phyloP scores from a whole-genome alignment of 352 stramenopile species.

The Pythium coloratum region DNA sequence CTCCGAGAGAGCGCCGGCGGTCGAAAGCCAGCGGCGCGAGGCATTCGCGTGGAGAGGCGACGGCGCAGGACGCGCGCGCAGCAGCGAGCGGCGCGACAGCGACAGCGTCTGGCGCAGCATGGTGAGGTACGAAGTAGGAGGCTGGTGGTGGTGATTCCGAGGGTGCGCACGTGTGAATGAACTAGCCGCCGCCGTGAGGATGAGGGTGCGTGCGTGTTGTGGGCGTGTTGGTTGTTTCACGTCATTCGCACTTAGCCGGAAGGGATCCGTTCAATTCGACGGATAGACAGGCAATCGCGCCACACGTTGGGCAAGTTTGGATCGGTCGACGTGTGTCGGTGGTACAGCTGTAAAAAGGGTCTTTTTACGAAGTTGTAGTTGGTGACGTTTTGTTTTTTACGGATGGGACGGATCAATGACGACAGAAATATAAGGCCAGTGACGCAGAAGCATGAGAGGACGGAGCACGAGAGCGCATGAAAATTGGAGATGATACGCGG shows the following conservation, averaged over 20 bases:
- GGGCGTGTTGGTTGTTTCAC: constrained; percentile 4
- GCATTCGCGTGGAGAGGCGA: too few species aligned
- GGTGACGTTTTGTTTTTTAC: not conserved
- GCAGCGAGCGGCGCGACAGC: constrained; percentile 23
- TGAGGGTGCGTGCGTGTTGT: not conserved
- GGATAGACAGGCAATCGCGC: not conserved
- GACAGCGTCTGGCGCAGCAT: constrained; percentile 26
- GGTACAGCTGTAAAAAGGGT: constrained; percentile 10
- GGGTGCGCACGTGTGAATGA: constrained; percentile 1
- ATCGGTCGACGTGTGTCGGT: constrained; percentile 23
- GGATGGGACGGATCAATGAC: not conserved
- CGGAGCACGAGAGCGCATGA: not conserved
- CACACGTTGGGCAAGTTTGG: constrained; percentile 8
- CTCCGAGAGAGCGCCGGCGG: constrained; percentile 31
- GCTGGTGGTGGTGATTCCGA: constrained; percentile 1
- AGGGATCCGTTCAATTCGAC: not conserved
- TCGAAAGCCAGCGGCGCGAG: constrained; percentile 36
- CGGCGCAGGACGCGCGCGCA: constrained; percentile 3
- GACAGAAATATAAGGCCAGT: not conserved
- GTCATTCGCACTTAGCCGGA: not conserved
- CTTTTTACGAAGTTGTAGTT: constrained; percentile 31
- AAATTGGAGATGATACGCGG: too few species aligned
- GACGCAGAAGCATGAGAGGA: too few species aligned
- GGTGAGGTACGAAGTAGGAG: not conserved
- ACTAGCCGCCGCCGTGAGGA: not conserved